Evolutionary conservation across 2,329 filamentous ascomycete genomes (phyloP), one percentile per base, ranked within the genome.

Genomic region (Talaromyces sp.): DNA sequence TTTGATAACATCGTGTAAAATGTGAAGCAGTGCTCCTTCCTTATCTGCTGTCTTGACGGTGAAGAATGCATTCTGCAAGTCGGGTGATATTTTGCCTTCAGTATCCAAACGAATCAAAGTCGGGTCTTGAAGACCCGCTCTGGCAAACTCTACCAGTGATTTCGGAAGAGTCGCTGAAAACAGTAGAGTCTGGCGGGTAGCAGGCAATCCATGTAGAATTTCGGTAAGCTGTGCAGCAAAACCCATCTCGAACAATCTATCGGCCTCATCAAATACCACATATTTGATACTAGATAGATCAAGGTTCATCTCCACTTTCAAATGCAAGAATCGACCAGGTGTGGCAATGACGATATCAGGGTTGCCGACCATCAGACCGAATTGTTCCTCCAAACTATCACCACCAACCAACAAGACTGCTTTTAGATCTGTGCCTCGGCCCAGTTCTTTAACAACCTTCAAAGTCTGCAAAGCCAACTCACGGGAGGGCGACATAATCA

Each of bases 321-420:
- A 80, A 83, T 99, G 95, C 70, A 99, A 82, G 72, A 99, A 99
- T 71, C 95, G 91, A 76, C 96, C 95, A 0, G 95, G 95, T 0
- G 96, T 98, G 11, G 95, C 95, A 73, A 99, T 98, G 71, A 99
- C 87, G 70, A 99, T 96, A 76, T 99, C 96, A 0, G 96, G 95
- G 75, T 99, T 99, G 39, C 89, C 87, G 0, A 93, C 89, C 92
- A 98, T 96, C 76, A 90, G 89, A 64, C 88, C 87, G 76, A 98
- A 98, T 76, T 98, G 95, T 70, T 98, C 94, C 76, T 98, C 95
- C 67, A 98, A 79, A 74, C 92, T 96, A 78, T 99, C 95, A 79
- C 95, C 95, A 78, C 95, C 95, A 56, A 98, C 94, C 0, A 99
- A 84, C 62, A 98, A 80, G 7, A 96, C 90, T n/a, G 88, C 90